Conservation (phyloP, 768 basidiomycete genomes). For the Russula compacta region DNA sequence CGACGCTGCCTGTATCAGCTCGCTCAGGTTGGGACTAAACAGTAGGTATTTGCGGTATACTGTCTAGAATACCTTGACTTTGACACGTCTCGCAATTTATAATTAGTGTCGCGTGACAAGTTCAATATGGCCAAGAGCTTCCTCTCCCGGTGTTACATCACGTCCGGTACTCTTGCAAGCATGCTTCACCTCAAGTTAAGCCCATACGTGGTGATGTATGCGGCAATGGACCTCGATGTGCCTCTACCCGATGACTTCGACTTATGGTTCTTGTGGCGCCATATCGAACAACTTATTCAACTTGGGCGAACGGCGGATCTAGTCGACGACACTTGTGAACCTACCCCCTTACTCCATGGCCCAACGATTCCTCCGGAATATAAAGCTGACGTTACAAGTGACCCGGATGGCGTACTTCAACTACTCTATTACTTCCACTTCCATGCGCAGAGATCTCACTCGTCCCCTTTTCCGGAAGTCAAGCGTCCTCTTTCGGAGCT, state of each 20-base stretch:
- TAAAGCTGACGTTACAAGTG: neutral
- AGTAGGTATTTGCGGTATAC: neutral
- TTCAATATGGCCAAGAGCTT: constrained; percentile 11
- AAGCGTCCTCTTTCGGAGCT: constrained; percentile 11
- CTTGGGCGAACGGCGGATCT: constrained; percentile 8
- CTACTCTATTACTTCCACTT: neutral
- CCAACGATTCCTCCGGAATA: neutral
- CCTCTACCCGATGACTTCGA: constrained; percentile 14
- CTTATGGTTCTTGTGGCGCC: constrained; percentile 14
- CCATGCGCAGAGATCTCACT: neutral
- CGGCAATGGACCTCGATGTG: constrained; percentile 17
- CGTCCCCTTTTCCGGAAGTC: constrained; percentile 4
- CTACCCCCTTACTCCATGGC: neutral
- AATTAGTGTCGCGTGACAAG: constrained; percentile 5
- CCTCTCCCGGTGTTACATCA: neutral
- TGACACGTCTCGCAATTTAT: too few relatives aligned
- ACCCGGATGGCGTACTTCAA: constrained; percentile 8
- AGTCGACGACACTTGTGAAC: neutral
- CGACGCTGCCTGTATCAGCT: neutral
- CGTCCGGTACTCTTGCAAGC: neutral
- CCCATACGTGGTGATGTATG: constrained; percentile 17
- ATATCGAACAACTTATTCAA: constrained; percentile 15
- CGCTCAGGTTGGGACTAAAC: constrained; percentile 10
- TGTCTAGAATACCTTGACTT: neutral
- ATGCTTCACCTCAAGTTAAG: constrained; percentile 13